These are phyloP conservation scores for Boletellus ananas DNA, from an alignment of 768 basidiomycete species.

Conservation along the genomic window DNA sequence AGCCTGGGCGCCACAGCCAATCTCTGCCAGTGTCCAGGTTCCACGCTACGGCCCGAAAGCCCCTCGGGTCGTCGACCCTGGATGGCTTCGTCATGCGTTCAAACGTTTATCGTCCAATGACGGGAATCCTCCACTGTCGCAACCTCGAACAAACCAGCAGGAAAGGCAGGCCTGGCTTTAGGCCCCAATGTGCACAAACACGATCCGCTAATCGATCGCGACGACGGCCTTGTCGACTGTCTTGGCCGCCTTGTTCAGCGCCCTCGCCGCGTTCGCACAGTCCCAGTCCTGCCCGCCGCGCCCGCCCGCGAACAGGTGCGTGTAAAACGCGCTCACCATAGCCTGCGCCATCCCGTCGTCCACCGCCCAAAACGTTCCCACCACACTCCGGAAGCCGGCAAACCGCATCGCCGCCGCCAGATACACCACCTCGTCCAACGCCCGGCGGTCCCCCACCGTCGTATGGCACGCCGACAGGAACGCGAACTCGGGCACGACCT, in stretches of 20 bases:
- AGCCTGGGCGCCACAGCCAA: no score
- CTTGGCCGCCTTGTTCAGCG: slow-evolving; percentile 21
- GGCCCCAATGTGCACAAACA: slow-evolving; percentile 26
- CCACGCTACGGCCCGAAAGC: no score
- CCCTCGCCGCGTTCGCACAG: slow-evolving; percentile 16
- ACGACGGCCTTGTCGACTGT: slow-evolving; percentile 16
- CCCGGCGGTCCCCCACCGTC: slow-evolving; percentile 14
- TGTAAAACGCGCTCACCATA: slow-evolving; percentile 25
- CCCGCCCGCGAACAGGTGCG: slow-evolving; percentile 8
- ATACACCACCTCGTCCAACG: slow-evolving; percentile 33
- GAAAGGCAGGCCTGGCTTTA: no score
- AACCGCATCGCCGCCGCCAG: slow-evolving; percentile 37
- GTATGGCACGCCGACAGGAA: slow-evolving; percentile 37
- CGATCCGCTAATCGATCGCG: slow-evolving; percentile 25
- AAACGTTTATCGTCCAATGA: no score
- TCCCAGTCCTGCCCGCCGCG: background rate
- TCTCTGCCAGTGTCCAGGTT: no score
- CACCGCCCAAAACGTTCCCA: slow-evolving; percentile 35
- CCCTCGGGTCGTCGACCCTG: no score
- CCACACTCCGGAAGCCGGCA: slow-evolving; percentile 32
- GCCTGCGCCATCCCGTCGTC: slow-evolving; percentile 20
- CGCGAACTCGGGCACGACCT: slow-evolving; percentile 18
- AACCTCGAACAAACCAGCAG: no score
- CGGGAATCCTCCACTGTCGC: no score
- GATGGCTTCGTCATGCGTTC: no score